Evolutionary conservation across 73 alveolate genomes (phyloP).

Genomic region (Paramecium primaurelia): DNA sequence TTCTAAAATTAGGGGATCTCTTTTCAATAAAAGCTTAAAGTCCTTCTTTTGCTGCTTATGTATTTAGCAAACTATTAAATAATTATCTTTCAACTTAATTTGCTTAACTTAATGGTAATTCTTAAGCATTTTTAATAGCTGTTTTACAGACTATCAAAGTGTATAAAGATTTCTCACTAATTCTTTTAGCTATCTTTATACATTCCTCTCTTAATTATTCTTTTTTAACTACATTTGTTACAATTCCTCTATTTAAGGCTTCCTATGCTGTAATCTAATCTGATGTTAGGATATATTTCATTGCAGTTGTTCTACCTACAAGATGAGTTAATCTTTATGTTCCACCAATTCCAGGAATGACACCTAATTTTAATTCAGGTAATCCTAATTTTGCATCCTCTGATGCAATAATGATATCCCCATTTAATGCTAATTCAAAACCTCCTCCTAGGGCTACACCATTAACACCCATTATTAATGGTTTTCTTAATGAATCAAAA

Average conservation of each 20-base stretch:
- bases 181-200: constrained; percentile 73
- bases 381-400: constrained; percentile 87
- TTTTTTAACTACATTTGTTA: constrained; percentile 74
- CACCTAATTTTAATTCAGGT: constrained; percentile 94
- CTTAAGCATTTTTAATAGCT: constrained; percentile 90
- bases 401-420: constrained; percentile 91
- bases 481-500: constrained; percentile 12
- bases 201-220: constrained; percentile 82
- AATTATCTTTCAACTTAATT: constrained; percentile 82
- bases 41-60: constrained; percentile 89
- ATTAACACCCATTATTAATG: constrained; percentile 52
- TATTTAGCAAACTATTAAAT: constrained; percentile 83
- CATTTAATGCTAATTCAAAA: constrained; percentile 83
- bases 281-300: constrained; percentile 89
- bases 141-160: constrained; percentile 70
- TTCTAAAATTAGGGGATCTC: constrained; percentile 85
- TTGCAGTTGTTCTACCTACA: constrained; percentile 92
- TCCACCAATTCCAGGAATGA: constrained; percentile 98
- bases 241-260: constrained; percentile 86
- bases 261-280: constrained; percentile 80
- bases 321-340: constrained; percentile 90
- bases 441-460: constrained; percentile 57
- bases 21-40: constrained; percentile 91
- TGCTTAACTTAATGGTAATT: constrained; percentile 82
- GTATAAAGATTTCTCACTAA: constrained; percentile 25